Evolutionary conservation across 1,139 yeast genomes (phyloP).

Genomic region (Nakaseomyces bracarensis): DNA sequence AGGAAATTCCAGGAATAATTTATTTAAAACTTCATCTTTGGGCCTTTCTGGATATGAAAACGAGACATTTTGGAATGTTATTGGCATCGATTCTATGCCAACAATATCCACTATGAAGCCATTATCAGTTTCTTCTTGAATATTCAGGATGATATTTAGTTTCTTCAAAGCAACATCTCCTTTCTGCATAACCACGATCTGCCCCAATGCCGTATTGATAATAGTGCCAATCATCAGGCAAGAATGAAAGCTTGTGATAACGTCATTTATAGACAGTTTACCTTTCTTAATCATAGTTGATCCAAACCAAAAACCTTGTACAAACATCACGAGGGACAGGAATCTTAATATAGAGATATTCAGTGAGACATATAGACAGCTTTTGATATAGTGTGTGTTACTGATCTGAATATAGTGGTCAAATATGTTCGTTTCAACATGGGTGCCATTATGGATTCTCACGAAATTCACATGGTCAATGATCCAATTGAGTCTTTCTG

Average conservation of each 20-base stretch:
- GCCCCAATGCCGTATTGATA: conserved; percentile 43
- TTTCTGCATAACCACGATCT: conserved; percentile 50
- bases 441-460: conserved; percentile 52
- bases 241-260: conserved; percentile 75
- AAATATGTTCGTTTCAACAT: conserved; percentile 43
- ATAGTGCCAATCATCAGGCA: conserved; percentile 63
- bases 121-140: conserved; percentile 16
- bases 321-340: conserved; percentile 63
- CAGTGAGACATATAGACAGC: conserved; percentile 44
- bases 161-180: conserved; percentile 51
- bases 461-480: conserved; percentile 52
- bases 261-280: conserved; percentile 47
- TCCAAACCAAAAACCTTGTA: conserved; percentile 92
- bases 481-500: conserved; percentile 65
- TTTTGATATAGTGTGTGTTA: conserved; percentile 40
- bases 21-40: conserved; percentile 37
- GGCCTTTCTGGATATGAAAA: conserved; percentile 59
- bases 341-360: conserved; percentile 54
- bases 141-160: conserved; percentile 4
- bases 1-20: conserved; percentile 40
- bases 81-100: neutral
- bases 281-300: conserved; percentile 49
- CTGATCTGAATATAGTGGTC: conserved; percentile 36
- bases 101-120: conserved; percentile 39
- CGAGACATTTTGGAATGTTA: conserved; percentile 40